Evolutionary conservation across 441 rosid genomes (phyloP).

Genomic region (Eugenia klotzschiana): DNA sequence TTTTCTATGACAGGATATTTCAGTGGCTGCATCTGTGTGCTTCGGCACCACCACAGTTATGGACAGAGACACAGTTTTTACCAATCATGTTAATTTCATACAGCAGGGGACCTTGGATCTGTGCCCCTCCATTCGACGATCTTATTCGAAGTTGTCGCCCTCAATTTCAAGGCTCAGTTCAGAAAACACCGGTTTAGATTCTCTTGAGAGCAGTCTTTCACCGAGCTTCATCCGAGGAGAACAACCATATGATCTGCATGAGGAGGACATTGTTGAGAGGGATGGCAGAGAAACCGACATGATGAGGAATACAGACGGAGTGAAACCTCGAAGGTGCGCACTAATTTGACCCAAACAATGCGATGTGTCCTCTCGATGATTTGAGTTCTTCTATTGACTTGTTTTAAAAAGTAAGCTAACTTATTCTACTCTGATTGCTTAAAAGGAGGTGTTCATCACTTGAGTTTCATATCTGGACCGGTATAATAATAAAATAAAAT

Average conservation of each 20-base stretch:
- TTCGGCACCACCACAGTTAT: not conserved
- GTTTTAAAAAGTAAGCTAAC: not conserved
- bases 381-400: not conserved
- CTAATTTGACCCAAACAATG: not conserved
- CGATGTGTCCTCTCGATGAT: not conserved
- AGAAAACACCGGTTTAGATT: conserved; percentile 20
- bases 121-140: conserved; percentile 15
- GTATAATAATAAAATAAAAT: too few relatives aligned
- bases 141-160: conserved; percentile 35
- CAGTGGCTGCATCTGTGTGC: conserved; percentile 6
- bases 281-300: conserved; percentile 24
- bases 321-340: conserved; percentile 39
- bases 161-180: conserved; percentile 30
- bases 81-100: not conserved
- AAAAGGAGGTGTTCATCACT: not conserved
- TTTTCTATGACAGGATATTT: conserved; percentile 10
- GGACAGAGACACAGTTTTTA: conserved; percentile 7
- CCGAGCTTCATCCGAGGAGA: conserved; percentile 10
- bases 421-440: not conserved
- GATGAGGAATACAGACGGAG: conserved; percentile 45
- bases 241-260: conserved; percentile 14
- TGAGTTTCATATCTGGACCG: not conserved
- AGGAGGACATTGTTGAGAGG: conserved; percentile 10
- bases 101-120: conserved; percentile 1
- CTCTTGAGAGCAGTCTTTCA: conserved; percentile 23